A percentile compares a stretch with the other conserved stretches of the same genome.
These are phyloP conservation scores for Ormosia semicastrata DNA, from an alignment of 306 rosid species.

Conservation along the genomic window DNA sequence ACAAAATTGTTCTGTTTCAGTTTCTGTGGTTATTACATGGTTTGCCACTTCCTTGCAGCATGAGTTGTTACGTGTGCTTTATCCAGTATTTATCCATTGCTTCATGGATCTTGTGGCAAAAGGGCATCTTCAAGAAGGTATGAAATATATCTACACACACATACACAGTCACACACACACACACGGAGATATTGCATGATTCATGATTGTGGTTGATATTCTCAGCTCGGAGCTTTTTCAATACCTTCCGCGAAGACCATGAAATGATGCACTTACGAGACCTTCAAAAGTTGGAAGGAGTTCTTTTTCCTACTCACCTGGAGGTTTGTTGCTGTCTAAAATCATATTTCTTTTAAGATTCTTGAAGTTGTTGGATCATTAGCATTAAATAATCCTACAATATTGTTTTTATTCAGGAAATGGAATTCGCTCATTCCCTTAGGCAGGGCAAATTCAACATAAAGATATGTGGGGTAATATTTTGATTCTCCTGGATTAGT, in stretches of 20 bases:
- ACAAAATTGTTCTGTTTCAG: not conserved
- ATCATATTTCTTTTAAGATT: not conserved
- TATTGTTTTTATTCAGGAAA: slow-evolving; percentile 61
- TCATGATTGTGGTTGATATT: slow-evolving; percentile 24
- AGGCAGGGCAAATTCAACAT: slow-evolving; percentile 90
- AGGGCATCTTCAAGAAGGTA: slow-evolving; percentile 81
- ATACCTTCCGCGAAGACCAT: slow-evolving; percentile 86
- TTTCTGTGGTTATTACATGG: slow-evolving; percentile 4
- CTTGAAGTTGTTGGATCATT: slow-evolving; percentile 10
- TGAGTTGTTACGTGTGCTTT: slow-evolving; percentile 80
- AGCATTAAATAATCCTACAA: not conserved
- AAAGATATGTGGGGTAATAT: slow-evolving; percentile 81
- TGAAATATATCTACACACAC: not conserved
- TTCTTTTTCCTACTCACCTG: slow-evolving; percentile 85
- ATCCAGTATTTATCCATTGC: slow-evolving; percentile 78
- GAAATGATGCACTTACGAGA: slow-evolving; percentile 83
- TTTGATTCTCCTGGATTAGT: slow-evolving; percentile 17
- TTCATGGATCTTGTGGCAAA: slow-evolving; percentile 85
- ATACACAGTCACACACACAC: not conserved
- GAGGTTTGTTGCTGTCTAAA: slow-evolving; percentile 47
- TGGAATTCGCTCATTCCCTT: slow-evolving; percentile 95
- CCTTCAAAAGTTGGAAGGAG: slow-evolving; percentile 94
- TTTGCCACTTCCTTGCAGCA: slow-evolving; percentile 48
- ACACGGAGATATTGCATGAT: too few relatives aligned
- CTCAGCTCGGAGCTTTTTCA: slow-evolving; percentile 81